A percentile compares a stretch with the other conserved stretches of the same genome.
Conservation (phyloP, 2,329 filamentous ascomycete species). For the Colletotrichum euphorbiae region DNA sequence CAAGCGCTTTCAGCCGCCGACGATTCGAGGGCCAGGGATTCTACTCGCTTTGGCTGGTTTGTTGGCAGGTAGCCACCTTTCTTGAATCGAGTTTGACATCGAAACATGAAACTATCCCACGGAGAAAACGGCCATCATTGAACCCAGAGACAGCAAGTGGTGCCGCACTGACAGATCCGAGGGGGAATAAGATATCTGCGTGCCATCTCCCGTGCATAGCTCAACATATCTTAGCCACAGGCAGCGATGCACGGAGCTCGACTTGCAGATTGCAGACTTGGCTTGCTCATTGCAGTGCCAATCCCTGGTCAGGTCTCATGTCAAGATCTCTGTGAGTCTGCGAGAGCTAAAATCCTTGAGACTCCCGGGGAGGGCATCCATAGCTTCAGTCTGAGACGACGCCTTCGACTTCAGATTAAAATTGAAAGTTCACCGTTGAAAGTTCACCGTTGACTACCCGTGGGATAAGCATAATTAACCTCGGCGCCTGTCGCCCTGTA, state of each 20-base stretch:
- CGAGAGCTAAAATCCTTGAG: neutral
- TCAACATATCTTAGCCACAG: neutral
- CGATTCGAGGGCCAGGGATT: neutral
- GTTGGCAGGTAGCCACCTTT: neutral
- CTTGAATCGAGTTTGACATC: neutral
- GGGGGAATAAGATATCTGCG: neutral
- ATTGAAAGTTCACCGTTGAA: neutral
- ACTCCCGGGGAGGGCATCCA: neutral
- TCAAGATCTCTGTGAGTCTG: neutral
- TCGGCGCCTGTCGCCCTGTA: neutral
- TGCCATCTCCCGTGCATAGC: neutral
- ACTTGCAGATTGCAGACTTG: conserved; percentile 16
- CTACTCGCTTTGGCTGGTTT: neutral
- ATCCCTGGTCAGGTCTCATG: conserved; percentile 13
- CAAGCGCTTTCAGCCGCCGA: neutral
- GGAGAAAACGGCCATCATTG: neutral
- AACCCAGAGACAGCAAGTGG: neutral
- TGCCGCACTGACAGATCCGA: neutral
- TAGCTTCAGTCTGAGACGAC: neutral
- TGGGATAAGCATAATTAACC: neutral
- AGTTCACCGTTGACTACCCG: neutral
- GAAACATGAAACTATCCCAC: conserved; percentile 14
- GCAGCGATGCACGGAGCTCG: neutral
- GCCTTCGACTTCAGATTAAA: neutral
- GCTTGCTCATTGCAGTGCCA: neutral